phyloP scores from a whole-genome alignment of 2,329 filamentous ascomycete genomes.

The Plectosphaerella cucumerina region DNA sequence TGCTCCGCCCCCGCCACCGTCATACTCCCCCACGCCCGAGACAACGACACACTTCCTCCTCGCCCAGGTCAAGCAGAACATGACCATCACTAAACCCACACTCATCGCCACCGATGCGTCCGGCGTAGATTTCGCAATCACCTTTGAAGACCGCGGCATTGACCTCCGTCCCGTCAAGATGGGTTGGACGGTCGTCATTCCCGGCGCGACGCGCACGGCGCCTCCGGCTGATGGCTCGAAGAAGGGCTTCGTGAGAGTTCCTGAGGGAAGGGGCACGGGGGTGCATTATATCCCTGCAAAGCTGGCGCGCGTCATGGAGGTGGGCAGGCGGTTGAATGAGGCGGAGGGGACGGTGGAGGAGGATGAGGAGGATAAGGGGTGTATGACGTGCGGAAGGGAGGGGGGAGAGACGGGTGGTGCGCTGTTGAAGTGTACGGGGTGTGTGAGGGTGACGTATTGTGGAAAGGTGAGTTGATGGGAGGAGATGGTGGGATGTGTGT shows the following conservation, averaged over 20 bases:
- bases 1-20: not conserved
- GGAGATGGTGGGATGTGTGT: not conserved
- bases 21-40: not conserved
- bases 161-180: constrained; percentile 32
- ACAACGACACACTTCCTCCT: constrained; percentile 28
- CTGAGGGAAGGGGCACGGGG: constrained; percentile 21
- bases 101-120: constrained; percentile 37
- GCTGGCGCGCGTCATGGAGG: constrained; percentile 22
- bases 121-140: constrained; percentile 37
- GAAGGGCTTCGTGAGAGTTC: constrained; percentile 32
- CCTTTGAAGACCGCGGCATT: constrained; percentile 35
- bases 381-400: constrained; percentile 22
- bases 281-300: constrained; percentile 29
- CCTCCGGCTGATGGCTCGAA: constrained; percentile 26
- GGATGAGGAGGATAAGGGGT: constrained; percentile 10
- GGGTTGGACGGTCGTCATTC: constrained; percentile 34
- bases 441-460: constrained; percentile 39
- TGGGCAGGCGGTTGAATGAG: constrained; percentile 17
- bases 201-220: constrained; percentile 26
- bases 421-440: constrained; percentile 37
- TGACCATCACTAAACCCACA: constrained; percentile 45
- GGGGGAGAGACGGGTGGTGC: constrained; percentile 17
- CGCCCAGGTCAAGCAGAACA: constrained; percentile 41
- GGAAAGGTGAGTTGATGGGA: constrained; percentile 31
- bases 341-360: constrained; percentile 3